Conservation (phyloP, 805 yeast species). For the Saccharomyces kudriavzevii region DNA sequence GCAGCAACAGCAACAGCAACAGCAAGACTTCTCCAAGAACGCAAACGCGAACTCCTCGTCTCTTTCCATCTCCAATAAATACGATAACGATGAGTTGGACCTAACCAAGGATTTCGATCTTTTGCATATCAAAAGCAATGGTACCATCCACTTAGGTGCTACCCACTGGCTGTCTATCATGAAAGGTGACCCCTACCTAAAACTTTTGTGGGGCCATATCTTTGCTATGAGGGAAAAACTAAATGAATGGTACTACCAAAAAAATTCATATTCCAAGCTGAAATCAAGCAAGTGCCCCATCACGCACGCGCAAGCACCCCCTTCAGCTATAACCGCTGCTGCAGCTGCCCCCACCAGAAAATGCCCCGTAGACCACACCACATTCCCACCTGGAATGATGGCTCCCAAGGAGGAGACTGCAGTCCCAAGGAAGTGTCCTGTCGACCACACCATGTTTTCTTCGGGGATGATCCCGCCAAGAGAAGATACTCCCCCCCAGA, state of each 20-base stretch:
- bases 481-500: background rate
- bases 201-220: constrained; percentile 46
- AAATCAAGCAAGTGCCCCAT: constrained; percentile 16
- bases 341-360: constrained; percentile 1
- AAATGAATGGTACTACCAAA: constrained; percentile 29
- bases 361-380: constrained; percentile 15
- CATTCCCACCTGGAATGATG: background rate
- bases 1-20: background rate
- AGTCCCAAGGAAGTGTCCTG: constrained; percentile 5
- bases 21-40: background rate
- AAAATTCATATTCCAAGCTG: constrained; percentile 8
- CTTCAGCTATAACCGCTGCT: background rate
- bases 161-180: constrained; percentile 53
- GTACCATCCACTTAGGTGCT: constrained; percentile 41
- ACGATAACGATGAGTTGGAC: constrained; percentile 31
- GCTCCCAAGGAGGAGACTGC: background rate
- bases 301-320: background rate
- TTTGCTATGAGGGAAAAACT: constrained; percentile 35
- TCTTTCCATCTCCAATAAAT: constrained; percentile 8
- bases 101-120: constrained; percentile 38
- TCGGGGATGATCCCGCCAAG: background rate
- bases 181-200: constrained; percentile 50
- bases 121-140: constrained; percentile 36
- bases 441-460: constrained; percentile 2
- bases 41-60: background rate